phyloP scores from a whole-genome alignment of 352 stramenopile genomes.

The Pythium pectinolyticum region DNA sequence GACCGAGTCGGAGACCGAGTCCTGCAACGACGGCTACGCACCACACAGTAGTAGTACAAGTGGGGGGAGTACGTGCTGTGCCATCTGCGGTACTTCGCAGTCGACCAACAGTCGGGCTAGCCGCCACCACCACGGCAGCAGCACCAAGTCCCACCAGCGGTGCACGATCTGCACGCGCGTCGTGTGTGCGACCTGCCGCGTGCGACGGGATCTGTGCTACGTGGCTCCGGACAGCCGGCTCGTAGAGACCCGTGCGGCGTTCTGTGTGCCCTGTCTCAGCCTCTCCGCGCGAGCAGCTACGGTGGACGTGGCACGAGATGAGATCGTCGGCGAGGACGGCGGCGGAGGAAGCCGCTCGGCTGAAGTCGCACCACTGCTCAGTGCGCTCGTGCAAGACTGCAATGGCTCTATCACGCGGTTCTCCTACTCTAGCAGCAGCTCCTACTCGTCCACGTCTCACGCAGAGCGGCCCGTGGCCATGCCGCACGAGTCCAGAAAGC shows the following conservation, averaged over 20 bases:
- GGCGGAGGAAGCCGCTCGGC: constrained; percentile 2
- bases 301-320: constrained; percentile 21
- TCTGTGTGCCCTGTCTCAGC: constrained; percentile 28
- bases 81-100: not conserved
- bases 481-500: no score
- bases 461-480: no score
- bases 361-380: constrained; percentile 11
- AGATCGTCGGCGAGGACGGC: constrained; percentile 23
- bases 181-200: constrained; percentile 25
- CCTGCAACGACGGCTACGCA: constrained; percentile 6
- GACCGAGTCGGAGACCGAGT: no score
- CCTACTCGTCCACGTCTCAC: no score
- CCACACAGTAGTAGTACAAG: no score
- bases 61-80: no score
- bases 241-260: constrained; percentile 12
- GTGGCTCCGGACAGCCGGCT: constrained; percentile 12
- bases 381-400: constrained; percentile 17
- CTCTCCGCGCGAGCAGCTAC: constrained; percentile 12
- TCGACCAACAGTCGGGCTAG: no score
- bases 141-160: constrained; percentile 9
- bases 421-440: no score
- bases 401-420: constrained; percentile 24
- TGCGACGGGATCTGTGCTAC: constrained; percentile 20
- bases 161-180: constrained; percentile 22
- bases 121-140: no score